Base-by-base conservation (phyloP, 2,329 filamentous ascomycete genomes). In the Exophiala spinifera region DNA sequence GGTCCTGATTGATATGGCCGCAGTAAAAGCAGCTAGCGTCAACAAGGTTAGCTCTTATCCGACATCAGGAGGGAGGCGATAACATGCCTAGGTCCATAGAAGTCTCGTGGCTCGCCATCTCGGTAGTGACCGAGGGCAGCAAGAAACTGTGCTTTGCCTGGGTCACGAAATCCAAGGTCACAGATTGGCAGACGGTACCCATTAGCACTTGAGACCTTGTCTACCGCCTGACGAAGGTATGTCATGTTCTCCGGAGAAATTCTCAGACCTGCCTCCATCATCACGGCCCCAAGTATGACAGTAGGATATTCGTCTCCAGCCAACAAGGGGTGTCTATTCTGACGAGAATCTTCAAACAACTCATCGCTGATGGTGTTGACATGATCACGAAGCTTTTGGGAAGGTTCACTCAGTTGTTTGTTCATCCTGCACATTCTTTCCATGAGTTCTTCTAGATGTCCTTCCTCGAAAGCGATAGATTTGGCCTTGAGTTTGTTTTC, bases 201-300 rank as follows among this genome's bases (percentile, higher is more conserved):
- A n/a, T 14, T 15, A 45, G 10, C n/a, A 25, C 46, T 50, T 15
- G 17, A 3, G 19, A 36, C 45, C 25, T 39, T 44, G 3, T 40
- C 17, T 7, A 43, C 33, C 20, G 48, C 33, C 28, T 49, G 19
- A 17, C 36, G 21, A 13, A 55, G 36, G 46, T 49, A 48, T n/a
- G 40, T 25, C 19, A 46, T 46, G 33, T 51, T 49, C 17, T 39
- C 40, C 25, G 17, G 6, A 13, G 36, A 42, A 15, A 55, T 55
- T 7, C 28, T 55, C n/a, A 37, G 39, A 13, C 53, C 53, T 33
- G 37, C 33, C 13, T 42, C 15, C 53, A 55, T 55, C 47, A 55
- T 55, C 1, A 46, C 34, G 13, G 47, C 53, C 31, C 15, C 45
- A 25, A 55, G 52, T 36, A 55, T 28, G 33, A 55, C 25, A 20